Evolutionary conservation across 2,329 filamentous ascomycete genomes (phyloP).

Genomic region (Penicillium decumbens): DNA sequence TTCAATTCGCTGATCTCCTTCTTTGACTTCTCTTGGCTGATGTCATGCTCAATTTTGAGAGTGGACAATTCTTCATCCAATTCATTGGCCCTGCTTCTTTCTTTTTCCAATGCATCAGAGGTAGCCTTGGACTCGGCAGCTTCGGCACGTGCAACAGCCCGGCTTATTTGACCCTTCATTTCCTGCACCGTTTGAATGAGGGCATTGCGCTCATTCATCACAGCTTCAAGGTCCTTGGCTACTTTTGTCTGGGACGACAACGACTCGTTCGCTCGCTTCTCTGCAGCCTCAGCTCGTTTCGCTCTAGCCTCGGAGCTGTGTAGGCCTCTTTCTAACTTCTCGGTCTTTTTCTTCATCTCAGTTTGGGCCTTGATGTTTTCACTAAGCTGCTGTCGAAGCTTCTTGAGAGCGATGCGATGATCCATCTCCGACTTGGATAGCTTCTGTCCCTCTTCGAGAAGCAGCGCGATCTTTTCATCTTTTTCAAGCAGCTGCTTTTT

Average conservation of each 20-base stretch:
- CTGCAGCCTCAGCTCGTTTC: constrained; percentile 56
- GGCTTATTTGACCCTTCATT: constrained; percentile 64
- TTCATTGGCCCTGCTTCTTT: constrained; percentile 53
- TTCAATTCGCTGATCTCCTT: constrained; percentile 66
- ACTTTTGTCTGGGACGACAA: constrained; percentile 49
- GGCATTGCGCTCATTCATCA: constrained; percentile 60
- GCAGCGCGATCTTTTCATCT: constrained; percentile 79
- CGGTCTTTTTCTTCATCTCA: constrained; percentile 52
- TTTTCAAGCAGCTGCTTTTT: constrained; percentile 83
- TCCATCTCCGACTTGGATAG: constrained; percentile 82
- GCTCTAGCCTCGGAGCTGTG: constrained; percentile 51
- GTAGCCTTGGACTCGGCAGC: constrained; percentile 62
- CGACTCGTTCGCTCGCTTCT: constrained; percentile 54
- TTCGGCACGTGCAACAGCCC: constrained; percentile 63
- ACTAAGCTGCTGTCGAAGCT: constrained; percentile 55
- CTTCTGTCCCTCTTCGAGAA: constrained; percentile 90
- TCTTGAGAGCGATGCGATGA: constrained; percentile 76
- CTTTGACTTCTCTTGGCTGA: constrained; percentile 65
- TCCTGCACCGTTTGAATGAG: constrained; percentile 63
- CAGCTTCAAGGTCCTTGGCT: constrained; percentile 55
- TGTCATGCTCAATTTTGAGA: constrained; percentile 68
- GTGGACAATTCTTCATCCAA: constrained; percentile 62
- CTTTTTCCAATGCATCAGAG: constrained; percentile 63
- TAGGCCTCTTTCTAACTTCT: constrained; percentile 56
- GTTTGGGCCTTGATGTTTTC: constrained; percentile 51